These are phyloP conservation scores for Candida tetrigidarum DNA, from an alignment of 1,139 yeast species.

Conservation along the genomic window DNA sequence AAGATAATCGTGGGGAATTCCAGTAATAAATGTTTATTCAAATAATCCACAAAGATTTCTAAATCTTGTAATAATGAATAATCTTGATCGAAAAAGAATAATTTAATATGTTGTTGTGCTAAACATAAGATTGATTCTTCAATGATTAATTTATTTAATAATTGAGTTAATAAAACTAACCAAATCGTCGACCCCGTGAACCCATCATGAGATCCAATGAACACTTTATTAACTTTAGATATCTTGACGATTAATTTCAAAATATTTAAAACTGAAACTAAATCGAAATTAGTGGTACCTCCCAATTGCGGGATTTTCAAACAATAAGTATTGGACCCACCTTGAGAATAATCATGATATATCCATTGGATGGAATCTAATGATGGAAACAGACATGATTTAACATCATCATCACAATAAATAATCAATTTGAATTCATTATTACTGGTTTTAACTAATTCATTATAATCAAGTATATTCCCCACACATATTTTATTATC, in stretches of 20 bases:
- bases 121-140: conserved; percentile 30
- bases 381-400: conserved; percentile 26
- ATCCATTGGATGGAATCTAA: conserved; percentile 20
- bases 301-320: conserved; percentile 45
- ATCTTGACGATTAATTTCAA: conserved; percentile 34
- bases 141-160: conserved; percentile 23
- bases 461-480: conserved; percentile 36
- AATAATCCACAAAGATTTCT: conserved; percentile 31
- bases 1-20: conserved; percentile 16
- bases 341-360: conserved; percentile 15
- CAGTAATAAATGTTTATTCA: conserved; percentile 10
- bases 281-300: conserved; percentile 18
- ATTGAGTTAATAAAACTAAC: conserved; percentile 28
- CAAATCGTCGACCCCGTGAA: conserved; percentile 44
- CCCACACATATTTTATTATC: conserved; percentile 35
- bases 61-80: conserved; percentile 34
- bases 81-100: conserved; percentile 39
- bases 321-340: conserved; percentile 21
- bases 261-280: conserved; percentile 35
- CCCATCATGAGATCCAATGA: conserved; percentile 44
- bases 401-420: conserved; percentile 40
- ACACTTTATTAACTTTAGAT: conserved; percentile 27
- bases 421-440: conserved; percentile 35
- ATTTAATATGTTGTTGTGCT: conserved; percentile 23
- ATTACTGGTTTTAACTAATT: conserved; percentile 17